Evolutionary conservation across 2,329 filamentous ascomycete genomes (phyloP).

Genomic region (Coleophoma eucalyptorum): DNA sequence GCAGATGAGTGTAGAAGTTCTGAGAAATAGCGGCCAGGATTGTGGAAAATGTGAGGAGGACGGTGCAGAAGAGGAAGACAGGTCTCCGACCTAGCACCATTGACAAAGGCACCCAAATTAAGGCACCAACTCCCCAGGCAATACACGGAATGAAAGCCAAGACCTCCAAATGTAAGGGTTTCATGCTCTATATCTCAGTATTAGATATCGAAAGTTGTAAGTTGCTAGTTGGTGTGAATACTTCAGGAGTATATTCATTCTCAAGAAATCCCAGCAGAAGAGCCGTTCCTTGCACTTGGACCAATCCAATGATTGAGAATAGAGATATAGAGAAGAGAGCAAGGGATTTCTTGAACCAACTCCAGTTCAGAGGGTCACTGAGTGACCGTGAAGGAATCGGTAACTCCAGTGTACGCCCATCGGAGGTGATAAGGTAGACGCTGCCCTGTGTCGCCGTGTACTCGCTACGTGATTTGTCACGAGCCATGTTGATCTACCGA

Average conservation of each 20-base stretch:
- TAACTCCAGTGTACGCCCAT: conserved; percentile 25
- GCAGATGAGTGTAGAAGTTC: conserved; percentile 24
- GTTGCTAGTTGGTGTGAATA: conserved; percentile 3
- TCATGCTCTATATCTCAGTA: conserved; percentile 13
- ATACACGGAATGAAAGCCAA: conserved; percentile 26
- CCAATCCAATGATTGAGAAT: conserved; percentile 15
- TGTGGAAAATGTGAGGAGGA: conserved; percentile 23
- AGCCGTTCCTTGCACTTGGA: conserved; percentile 20
- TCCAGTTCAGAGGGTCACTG: conserved; percentile 27
- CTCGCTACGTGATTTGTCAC: neutral
- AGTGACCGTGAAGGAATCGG: conserved; percentile 28
- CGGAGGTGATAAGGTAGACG: conserved; percentile 28
- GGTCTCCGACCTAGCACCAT: conserved; percentile 33
- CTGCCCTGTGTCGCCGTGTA: conserved; percentile 6
- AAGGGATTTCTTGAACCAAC: conserved; percentile 11
- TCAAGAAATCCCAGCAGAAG: conserved; percentile 14
- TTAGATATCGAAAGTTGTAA: neutral
- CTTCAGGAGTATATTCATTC: conserved; percentile 16
- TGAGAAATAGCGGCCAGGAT: conserved; percentile 22
- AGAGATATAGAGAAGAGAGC: conserved; percentile 14
- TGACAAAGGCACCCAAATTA: conserved; percentile 33
- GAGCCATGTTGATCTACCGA: neutral
- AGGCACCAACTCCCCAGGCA: conserved; percentile 30
- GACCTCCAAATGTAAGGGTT: conserved; percentile 22
- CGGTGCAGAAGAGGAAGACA: conserved; percentile 26